Base-by-base conservation (phyloP, 2,329 filamentous ascomycete species). In the Alternaria gansuensis region DNA sequence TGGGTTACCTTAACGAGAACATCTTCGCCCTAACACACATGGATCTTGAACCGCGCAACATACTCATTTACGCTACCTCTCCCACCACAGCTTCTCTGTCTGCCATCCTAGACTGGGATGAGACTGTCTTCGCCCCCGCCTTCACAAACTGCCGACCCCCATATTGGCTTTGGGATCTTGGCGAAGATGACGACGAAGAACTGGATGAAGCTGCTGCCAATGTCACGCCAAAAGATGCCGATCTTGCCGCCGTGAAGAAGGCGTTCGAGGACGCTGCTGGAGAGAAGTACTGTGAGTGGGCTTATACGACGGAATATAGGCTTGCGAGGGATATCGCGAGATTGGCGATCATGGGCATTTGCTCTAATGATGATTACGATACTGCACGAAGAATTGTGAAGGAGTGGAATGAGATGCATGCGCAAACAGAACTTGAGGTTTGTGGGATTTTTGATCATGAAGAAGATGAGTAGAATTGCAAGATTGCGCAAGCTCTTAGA, bases 1-100 rank as follows among this genome's bases (percentile, higher is more conserved):
- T 41, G 0, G 39, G 39, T 2, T 0, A 1, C 21, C 21, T 41
- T 0, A 8, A 41, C 11, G 0, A 41, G 3, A 41, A 24, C 39
- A 24, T 24, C 0, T 41, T 24, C 39, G 39, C 21, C 14, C 21
- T 41, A 0, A 41, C 21, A 14, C 39, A 41, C 5, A 24, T 41
- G 39, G 39, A 41, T 1, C 11, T 41, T 0, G 39, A 41, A 23
- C 39, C 39, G 0, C 39, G 39, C 0, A 41, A 41, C 21, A 41
- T 41, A 23, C 39, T 41, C 21, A 0, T 41, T 0, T 13, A 41
- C 21, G 0, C 14, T 1, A 1, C 2, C 0, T 41, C 39, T 0
- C 39, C 39, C 6, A 41, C 39, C 11, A 41, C 10, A 0, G 39
- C 39, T 0, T 1, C 17, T 0, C 5, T 41, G 0, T 41, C 39